phyloP scores from a whole-genome alignment of 2,329 filamentous ascomycete species.

The Sporothrix pallida region DNA sequence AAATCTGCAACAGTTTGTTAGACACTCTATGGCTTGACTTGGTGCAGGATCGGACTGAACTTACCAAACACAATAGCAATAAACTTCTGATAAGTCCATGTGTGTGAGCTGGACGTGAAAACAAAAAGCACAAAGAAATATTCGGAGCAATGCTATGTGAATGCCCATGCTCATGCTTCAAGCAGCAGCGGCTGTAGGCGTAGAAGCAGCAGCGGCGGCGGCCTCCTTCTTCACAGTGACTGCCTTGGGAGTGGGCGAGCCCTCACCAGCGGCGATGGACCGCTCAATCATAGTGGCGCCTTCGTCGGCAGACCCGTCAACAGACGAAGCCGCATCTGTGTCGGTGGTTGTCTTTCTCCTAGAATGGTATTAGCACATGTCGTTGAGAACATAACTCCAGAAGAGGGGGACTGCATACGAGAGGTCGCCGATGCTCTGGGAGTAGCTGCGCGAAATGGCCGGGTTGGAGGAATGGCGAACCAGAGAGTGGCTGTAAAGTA shows the following conservation, averaged over 20 bases:
- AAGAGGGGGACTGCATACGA: not conserved
- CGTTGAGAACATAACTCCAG: not conserved
- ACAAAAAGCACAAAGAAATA: no score
- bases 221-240: constrained; percentile 24
- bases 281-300: constrained; percentile 61
- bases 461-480: constrained; percentile 28
- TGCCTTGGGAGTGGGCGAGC: constrained; percentile 28
- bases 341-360: constrained; percentile 51
- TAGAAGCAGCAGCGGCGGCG: not conserved
- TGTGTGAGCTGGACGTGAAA: no score
- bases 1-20: not conserved
- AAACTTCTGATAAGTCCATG: not conserved
- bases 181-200: not conserved
- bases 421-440: not conserved
- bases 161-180: not conserved
- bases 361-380: constrained; percentile 18
- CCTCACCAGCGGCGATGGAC: constrained; percentile 46
- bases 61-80: not conserved
- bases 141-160: not conserved
- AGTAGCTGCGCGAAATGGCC: not conserved
- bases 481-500: not conserved
- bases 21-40: no score
- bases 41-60: not conserved
- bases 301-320: constrained; percentile 57
- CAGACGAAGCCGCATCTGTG: constrained; percentile 52